These are phyloP conservation scores for Penicillium ochrochloron DNA, from an alignment of 495 filamentous ascomycete genomes.

Conservation along the genomic window DNA sequence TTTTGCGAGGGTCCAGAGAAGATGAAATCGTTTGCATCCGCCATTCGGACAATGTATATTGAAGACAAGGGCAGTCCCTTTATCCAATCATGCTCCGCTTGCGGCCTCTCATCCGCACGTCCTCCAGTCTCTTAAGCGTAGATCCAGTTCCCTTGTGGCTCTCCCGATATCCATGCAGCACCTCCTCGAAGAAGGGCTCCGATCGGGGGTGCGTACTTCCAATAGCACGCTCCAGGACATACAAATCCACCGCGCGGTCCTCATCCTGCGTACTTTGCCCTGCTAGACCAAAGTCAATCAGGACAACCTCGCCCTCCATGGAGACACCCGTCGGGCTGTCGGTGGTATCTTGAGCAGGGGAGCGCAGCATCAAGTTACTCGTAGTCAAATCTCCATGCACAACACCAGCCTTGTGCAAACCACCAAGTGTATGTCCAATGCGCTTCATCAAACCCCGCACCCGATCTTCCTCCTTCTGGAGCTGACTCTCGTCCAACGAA, in stretches of 20 bases:
- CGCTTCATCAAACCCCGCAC: slow-evolving; percentile 65
- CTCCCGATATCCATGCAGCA: slow-evolving; percentile 64
- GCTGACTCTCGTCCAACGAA: slow-evolving; percentile 28
- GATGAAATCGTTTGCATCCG: slow-evolving; percentile 14
- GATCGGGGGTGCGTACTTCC: slow-evolving; percentile 90
- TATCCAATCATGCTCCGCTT: slow-evolving; percentile 97
- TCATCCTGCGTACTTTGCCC: slow-evolving; percentile 83
- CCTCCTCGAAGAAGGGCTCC: slow-evolving; percentile 72
- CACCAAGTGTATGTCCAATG: slow-evolving; percentile 77
- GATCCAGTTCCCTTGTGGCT: slow-evolving; percentile 61
- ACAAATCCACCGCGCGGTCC: slow-evolving; percentile 94
- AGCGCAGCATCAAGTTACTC: slow-evolving; percentile 89
- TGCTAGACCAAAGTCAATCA: slow-evolving; percentile 96
- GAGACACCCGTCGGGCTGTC: slow-evolving; percentile 23
- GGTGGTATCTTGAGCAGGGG: slow-evolving; percentile 26
- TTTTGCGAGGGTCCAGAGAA: slow-evolving; percentile 22
- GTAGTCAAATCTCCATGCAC: slow-evolving; percentile 97
- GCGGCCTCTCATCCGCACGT: slow-evolving; percentile 92
- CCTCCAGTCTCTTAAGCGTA: slow-evolving; percentile 80
- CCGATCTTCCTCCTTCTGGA: slow-evolving; percentile 46
- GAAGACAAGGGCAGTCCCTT: slow-evolving; percentile 18
- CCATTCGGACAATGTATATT: slow-evolving; percentile 4
- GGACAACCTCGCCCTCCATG: slow-evolving; percentile 73
- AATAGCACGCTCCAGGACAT: slow-evolving; percentile 96
- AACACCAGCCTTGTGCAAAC: slow-evolving; percentile 78